Evolutionary conservation across 495 filamentous ascomycete genomes (phyloP).

Genomic region (Paragyromitra xinjiangensis): DNA sequence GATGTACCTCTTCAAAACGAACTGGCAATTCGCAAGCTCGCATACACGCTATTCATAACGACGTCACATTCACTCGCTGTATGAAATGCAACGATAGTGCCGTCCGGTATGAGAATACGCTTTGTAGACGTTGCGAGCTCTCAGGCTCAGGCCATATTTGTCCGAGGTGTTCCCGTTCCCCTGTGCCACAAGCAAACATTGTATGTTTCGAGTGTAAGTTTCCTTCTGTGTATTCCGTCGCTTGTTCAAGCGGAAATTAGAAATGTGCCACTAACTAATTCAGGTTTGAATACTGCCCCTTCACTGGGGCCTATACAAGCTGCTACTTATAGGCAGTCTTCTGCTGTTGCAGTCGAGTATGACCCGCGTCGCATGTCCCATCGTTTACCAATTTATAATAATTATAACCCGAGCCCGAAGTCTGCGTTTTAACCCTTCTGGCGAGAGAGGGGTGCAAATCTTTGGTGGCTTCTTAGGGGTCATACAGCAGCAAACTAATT

Average conservation of each 20-base stretch:
- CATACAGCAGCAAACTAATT: no score
- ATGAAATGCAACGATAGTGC: background rate
- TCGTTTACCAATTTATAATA: conserved; percentile 3
- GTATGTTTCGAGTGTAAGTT: background rate
- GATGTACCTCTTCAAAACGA: conserved; percentile 21
- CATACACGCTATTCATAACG: background rate
- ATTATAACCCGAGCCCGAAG: background rate
- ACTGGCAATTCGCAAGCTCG: background rate
- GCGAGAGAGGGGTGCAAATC: background rate
- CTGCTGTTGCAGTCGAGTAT: background rate
- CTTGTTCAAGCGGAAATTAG: background rate
- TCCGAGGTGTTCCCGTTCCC: background rate
- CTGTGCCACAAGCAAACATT: background rate
- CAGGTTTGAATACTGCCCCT: background rate
- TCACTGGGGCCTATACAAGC: background rate
- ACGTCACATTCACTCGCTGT: conserved; percentile 10
- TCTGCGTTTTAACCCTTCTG: background rate
- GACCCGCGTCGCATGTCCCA: conserved; percentile 4
- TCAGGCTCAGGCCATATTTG: background rate
- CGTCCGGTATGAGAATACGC: background rate
- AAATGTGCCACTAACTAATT: background rate
- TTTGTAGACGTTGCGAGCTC: conserved; percentile 12
- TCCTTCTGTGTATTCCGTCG: background rate
- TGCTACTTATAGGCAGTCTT: no score
- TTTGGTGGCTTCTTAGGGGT: background rate